A percentile compares a stretch with the other conserved stretches of the same genome.
Conservation (phyloP, 441 rosid species). For the Viola pubescens region DNA sequence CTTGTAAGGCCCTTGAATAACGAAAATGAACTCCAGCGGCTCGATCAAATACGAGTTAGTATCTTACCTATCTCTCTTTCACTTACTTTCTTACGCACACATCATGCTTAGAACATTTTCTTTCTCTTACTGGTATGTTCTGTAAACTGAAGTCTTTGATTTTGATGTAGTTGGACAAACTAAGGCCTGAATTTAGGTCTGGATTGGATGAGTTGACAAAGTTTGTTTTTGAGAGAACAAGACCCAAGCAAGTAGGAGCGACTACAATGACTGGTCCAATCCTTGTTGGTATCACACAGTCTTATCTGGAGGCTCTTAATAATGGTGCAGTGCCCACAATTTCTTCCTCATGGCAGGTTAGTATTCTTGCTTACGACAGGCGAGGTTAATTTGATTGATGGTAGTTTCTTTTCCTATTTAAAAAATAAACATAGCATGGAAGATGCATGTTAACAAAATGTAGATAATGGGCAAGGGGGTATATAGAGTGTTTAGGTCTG, state of each 20-base stretch:
- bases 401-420: too few species aligned
- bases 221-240: conserved; percentile 95
- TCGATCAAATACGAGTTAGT: conserved; percentile 86
- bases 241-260: conserved; percentile 94
- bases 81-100: background rate
- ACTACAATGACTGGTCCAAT: conserved; percentile 89
- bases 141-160: conserved; percentile 4
- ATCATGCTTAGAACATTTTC: background rate
- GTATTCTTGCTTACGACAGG: conserved; percentile 11
- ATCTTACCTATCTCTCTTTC: conserved; percentile 3
- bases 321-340: conserved; percentile 98
- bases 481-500: too few species aligned
- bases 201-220: conserved; percentile 89
- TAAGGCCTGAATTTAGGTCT: conserved; percentile 79
- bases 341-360: conserved; percentile 98
- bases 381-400: too few species aligned
- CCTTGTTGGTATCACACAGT: conserved; percentile 81
- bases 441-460: too few species aligned
- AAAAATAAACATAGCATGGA: too few species aligned
- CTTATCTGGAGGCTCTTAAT: conserved; percentile 88
- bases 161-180: conserved; percentile 53
- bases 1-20: conserved; percentile 82
- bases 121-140: background rate
- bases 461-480: too few species aligned
- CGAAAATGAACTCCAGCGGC: conserved; percentile 76